Conservation (phyloP, 495 filamentous ascomycete species). For the Penicillium bovifimosum region DNA sequence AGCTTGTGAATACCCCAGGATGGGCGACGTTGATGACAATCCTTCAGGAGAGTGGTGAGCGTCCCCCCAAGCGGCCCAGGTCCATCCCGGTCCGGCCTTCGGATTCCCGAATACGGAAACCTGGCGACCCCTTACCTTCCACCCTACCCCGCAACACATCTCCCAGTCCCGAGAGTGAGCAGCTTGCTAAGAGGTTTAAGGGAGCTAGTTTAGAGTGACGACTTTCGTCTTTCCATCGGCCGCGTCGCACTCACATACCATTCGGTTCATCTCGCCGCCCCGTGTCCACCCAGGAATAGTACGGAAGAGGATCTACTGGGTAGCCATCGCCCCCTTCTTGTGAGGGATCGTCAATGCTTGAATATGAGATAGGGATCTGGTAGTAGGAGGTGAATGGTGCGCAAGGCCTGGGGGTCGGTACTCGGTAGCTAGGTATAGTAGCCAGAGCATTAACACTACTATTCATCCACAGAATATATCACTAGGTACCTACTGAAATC, state of each 20-base stretch:
- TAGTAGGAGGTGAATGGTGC: background rate
- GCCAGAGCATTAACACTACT: background rate
- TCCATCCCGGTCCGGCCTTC: conserved; percentile 37
- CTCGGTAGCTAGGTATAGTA: background rate
- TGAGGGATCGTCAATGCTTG: background rate
- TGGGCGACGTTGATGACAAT: conserved; percentile 93
- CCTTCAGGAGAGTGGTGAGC: conserved; percentile 94
- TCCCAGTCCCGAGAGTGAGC: conserved; percentile 54
- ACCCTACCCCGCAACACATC: conserved; percentile 34
- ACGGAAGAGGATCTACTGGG: background rate
- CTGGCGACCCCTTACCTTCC: conserved; percentile 22
- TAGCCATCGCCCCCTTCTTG: background rate
- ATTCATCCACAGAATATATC: no score
- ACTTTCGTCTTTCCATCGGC: conserved; percentile 9
- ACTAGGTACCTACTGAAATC: background rate
- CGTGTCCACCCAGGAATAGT: background rate
- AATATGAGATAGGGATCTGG: background rate
- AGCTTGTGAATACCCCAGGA: conserved; percentile 75
- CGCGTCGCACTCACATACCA: conserved; percentile 1
- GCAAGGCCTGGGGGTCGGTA: background rate
- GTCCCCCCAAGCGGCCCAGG: conserved; percentile 75
- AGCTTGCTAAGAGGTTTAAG: conserved; percentile 98
- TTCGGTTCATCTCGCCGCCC: background rate
- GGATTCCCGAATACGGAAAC: conserved; percentile 29
- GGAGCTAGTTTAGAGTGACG: conserved; percentile 83